A percentile compares a stretch with the other conserved stretches of the same genome.
These are phyloP conservation scores for Senna tora DNA, from an alignment of 306 rosid species.

Conservation along the genomic window DNA sequence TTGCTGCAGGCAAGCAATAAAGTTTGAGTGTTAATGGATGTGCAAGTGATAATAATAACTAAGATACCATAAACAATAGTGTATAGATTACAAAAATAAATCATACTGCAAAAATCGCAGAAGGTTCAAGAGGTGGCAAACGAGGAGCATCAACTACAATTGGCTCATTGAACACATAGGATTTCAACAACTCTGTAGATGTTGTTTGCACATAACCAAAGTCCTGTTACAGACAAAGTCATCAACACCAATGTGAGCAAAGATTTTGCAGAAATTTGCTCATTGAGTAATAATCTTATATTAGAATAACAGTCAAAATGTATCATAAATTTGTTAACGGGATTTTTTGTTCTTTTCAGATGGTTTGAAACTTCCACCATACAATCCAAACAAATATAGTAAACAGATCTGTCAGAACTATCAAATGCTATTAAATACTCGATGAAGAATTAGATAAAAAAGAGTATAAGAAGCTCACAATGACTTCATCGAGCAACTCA, in stretches of 20 bases:
- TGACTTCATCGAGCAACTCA: constrained; percentile 90
- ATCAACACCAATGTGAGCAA: constrained; percentile 34
- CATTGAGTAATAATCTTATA: constrained; percentile 31
- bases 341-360: background rate
- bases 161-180: constrained; percentile 83
- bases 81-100: constrained; percentile 25
- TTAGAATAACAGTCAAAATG: constrained; percentile 30
- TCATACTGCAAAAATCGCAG: constrained; percentile 67
- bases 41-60: constrained; percentile 20
- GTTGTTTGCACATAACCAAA: constrained; percentile 89
- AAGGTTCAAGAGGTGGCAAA: constrained; percentile 73
- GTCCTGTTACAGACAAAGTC: constrained; percentile 59
- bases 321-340: background rate
- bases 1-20: constrained; percentile 67
- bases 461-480: constrained; percentile 54
- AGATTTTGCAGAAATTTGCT: constrained; percentile 24
- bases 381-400: background rate
- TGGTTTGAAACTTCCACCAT: constrained; percentile 9
- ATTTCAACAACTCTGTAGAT: constrained; percentile 82
- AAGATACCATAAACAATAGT: background rate
- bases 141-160: constrained; percentile 67
- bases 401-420: constrained; percentile 10
- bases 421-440: background rate
- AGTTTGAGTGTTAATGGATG: constrained; percentile 32
- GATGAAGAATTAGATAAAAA: constrained; percentile 25